These are phyloP conservation scores for Globisporangium abappressorium DNA, from an alignment of 352 stramenopile genomes.

Conservation along the genomic window DNA sequence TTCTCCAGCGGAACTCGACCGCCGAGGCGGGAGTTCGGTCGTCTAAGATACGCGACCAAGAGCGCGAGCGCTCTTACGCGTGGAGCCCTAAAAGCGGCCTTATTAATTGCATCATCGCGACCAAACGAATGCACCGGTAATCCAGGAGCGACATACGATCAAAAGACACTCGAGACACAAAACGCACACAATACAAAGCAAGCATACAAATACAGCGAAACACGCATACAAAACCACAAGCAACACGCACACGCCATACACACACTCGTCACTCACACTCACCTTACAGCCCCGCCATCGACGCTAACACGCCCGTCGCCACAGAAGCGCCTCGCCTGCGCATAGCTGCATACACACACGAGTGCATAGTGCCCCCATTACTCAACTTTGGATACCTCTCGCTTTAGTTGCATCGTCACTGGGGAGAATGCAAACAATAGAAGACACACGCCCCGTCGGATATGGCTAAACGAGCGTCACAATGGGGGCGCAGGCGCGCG, in stretches of 20 bases:
- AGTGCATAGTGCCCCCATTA: conserved; percentile 10
- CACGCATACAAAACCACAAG: neutral
- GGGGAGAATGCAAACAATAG: conserved; percentile 4
- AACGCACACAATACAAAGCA: neutral
- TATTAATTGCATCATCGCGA: conserved; percentile 29
- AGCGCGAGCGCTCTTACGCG: neutral
- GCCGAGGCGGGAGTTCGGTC: neutral
- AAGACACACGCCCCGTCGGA: conserved; percentile 18
- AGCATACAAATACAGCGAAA: neutral
- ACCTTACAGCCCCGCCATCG: neutral
- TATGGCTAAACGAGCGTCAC: conserved; percentile 30
- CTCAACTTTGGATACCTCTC: conserved; percentile 23
- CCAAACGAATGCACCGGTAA: neutral
- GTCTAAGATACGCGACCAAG: conserved; percentile 3
- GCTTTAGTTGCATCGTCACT: conserved; percentile 20
- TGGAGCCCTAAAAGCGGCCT: conserved; percentile 31
- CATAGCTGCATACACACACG: neutral
- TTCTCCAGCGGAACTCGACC: conserved; percentile 14
- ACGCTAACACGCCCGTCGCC: neutral
- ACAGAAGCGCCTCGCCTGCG: neutral
- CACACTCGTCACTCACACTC: neutral
- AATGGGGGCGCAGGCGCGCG: conserved; percentile 9
- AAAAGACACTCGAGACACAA: neutral
- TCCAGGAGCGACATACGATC: neutral
- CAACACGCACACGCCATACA: neutral